Evolutionary conservation across 495 filamentous ascomycete species (phyloP).

Genomic region (Evernia prunastri): DNA sequence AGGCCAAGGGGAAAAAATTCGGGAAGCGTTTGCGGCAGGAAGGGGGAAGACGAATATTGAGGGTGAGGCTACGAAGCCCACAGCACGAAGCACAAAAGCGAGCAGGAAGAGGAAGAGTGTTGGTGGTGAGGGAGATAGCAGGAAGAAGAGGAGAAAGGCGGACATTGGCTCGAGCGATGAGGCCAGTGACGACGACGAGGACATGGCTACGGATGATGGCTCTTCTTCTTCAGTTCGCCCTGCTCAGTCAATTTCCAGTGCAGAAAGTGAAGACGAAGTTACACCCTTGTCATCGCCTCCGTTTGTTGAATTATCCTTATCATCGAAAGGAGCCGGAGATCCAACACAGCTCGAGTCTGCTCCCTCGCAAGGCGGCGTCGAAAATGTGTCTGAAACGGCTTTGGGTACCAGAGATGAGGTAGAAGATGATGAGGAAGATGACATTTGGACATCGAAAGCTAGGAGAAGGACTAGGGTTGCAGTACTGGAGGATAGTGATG

Average conservation of each 20-base stretch:
- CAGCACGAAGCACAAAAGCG: constrained; percentile 22
- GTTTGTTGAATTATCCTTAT: constrained; percentile 6
- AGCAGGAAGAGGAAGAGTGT: constrained; percentile 37
- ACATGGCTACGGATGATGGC: constrained; percentile 17
- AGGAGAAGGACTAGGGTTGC: constrained; percentile 40
- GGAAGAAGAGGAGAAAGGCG: constrained; percentile 23
- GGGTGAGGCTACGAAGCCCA: constrained; percentile 26
- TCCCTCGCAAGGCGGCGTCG: neutral
- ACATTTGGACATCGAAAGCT: constrained; percentile 30
- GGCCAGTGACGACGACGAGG: constrained; percentile 28
- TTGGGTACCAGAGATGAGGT: constrained; percentile 10
- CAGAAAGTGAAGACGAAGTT: constrained; percentile 18
- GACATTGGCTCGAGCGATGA: constrained; percentile 20
- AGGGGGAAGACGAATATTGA: constrained; percentile 41
- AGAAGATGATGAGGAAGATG: constrained; percentile 29
- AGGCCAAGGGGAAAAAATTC: constrained; percentile 43
- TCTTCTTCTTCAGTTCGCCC: constrained; percentile 25
- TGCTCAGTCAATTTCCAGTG: constrained; percentile 14
- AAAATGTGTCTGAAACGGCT: neutral
- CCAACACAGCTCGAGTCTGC: constrained; percentile 29
- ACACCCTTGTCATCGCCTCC: constrained; percentile 31
- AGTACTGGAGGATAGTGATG: constrained; percentile 48
- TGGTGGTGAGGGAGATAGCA: constrained; percentile 24
- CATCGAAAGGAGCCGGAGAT: constrained; percentile 2
- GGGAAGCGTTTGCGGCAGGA: constrained; percentile 48